Base-by-base conservation (phyloP, 106 monocot species). In the Dendrobium chrysotoxum region DNA sequence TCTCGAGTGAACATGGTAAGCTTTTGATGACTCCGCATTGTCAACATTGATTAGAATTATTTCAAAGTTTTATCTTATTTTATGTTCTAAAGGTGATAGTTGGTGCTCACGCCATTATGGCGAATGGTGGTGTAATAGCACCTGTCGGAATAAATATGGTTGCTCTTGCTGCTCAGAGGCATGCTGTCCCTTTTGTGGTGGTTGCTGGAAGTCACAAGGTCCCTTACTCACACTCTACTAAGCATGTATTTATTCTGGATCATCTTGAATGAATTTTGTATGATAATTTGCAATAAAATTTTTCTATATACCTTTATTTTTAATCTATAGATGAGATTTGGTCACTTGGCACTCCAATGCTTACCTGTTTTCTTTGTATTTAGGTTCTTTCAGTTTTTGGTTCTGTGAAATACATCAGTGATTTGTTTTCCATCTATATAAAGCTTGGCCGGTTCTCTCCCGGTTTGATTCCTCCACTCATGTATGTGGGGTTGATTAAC, bases 121-220 rank as follows among this genome's bases (percentile, higher is more conserved):
- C 98, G 40, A 95, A 98, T 88, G 98, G 98, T 78, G 98, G 98
- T 75, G 89, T 98, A 4, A 87, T 98, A 78, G 94, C 98, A 80
- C 98, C 98, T 77, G 86, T 98, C 53, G 98, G 98, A 28, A 81
- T 88, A 76, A 98, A 98, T 86, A 92, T 95, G 94, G 84, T 98
- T 78, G 98, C 98, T 18, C 92, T 98, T 54, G 98, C 98, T 84
- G 98, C 98, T 79, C 87, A 95, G 85, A 95, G 91, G 72, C 98
- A 98, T 91, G 92, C 98, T 57, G 98, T 98, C n/a, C 98, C 98
- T 76, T 95, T 98, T 86, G 98, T 98, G 73, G 98, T 98, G 45
- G 91, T 98, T 89, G 98, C 98, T 83, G 98, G 98, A 28, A 92
- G 84, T 77, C 98, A 98, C 84, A 98, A 98, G 92, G 98, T 98